Evolutionary conservation across 306 rosid species (phyloP), one percentile per base, ranked within the genome.

Genomic region (Sophora flavescens): DNA sequence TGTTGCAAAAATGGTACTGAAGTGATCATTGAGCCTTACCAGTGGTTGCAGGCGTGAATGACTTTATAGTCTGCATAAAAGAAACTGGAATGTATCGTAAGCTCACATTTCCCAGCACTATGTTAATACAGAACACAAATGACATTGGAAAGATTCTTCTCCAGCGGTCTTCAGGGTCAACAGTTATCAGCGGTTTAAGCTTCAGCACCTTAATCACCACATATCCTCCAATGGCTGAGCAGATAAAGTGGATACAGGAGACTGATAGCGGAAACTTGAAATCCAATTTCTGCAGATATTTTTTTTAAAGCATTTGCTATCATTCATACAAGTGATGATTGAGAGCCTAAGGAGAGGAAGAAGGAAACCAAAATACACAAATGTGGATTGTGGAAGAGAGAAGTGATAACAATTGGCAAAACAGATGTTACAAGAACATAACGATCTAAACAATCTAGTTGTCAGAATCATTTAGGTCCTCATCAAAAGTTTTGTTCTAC

Each of bases 131-230:
- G 79, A 94, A 94, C 76, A 94, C 98, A 62, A 95, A 92, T n/a
- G 98, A 95, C 98, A 95, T 95, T 5, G 98, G 98, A 76, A 95
- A 95, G 68, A 95, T 95, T 86, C 98, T 92, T 80, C 83, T 89
- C 98, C 93, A 92, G 77, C 95, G 95, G 88, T 92, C 98, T 83
- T 82, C 95, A 60, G 93, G 92, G 76, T 90, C 89, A 80, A 95
- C 98, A 53, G 84, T 17, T 85, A 95, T 92, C 48, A 95, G 85
- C 4, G 98, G 98, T 79, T 95, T 95, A 70, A 95, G 72, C 79
- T 89, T 95, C 80, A 95, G 82, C 86, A 92, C 92, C 81, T 90
- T 87, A 80, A 95, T 95, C 57, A 87, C 87, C 26, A 83, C 28
- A 88, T 90, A 92, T 58, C 84, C 98, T 75, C 98, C 98, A 78